Evolutionary conservation across 768 basidiomycete genomes (phyloP), one percentile per base, ranked within the genome.

Genomic region (Paxillus involutus): DNA sequence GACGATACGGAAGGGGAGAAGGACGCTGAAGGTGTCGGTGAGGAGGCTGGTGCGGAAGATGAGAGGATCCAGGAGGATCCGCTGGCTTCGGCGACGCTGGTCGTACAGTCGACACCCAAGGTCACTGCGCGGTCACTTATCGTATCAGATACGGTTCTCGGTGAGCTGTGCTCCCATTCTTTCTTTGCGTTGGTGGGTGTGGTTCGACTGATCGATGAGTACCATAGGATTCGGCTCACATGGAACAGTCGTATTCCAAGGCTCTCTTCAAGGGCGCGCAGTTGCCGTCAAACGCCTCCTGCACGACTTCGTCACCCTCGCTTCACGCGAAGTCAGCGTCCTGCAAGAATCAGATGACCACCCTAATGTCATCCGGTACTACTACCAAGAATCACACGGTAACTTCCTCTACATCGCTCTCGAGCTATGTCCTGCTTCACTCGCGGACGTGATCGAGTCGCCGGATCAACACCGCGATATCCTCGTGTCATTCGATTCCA

Each of bases 201-300:
- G 21, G 36, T 17, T 26, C 24, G 32, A 30, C 53, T 45, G 46
- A 52, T 65, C 35, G 56, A 55, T 24, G 7, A 14, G n/a, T 49
- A 4, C 39, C 50, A 21, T 33, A 97, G 95, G 95, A 4, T 93
- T 89, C 61, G 95, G 95, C 3, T 98, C 94, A 0, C 94, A 98
- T 64, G 97, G 97, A 6, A 99, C 97, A 0, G 90, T 98, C 40
- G 97, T 99, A 3, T 94, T 84, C 73, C 82, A 89, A 64, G 97
- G 96, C 3, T 89, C 94, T 7, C 82, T 98, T n/a, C 96, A 98
- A 74, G 94, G 93, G 0, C 88, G 97, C 49, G 89, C 96, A 0
- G 97, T 99, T 0, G 97, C 97, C n/a, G 94, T 99, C 53, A 98
- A 99, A 70, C 91, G 97, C 0, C 81, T 99, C 3, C 81, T 98